Evolutionary conservation across 176 grass and related monocot genomes (phyloP), one percentile per base, ranked within the genome.

Genomic region (Bromus sterilis): DNA sequence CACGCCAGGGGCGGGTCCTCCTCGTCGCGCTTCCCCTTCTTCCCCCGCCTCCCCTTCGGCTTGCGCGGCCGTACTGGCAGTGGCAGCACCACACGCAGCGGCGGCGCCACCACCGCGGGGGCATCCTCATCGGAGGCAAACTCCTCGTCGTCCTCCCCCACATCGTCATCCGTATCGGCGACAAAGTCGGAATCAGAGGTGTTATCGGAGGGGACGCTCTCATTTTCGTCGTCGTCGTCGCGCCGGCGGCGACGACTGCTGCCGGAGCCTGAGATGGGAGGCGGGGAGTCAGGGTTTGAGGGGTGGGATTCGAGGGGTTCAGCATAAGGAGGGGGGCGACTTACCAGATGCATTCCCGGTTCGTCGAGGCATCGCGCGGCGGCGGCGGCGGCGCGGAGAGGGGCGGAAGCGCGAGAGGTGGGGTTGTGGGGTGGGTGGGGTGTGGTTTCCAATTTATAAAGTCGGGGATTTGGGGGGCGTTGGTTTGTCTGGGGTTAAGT

Each of bases 181-280:
- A 82, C 61, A 59, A 84, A 94, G 28, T 86, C 74, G 73, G 74
- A 80, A 59, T 89, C 89, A 71, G 83, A 86, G 59, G 71, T 57
- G 61, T 21, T 21, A 23, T 84, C 91, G 33, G 88, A 80, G 49
- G 56, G 24, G 75, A 46, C 7, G 7, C 24, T 66, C 36, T 64
- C 76, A 0, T 84, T 16, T 4, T 70, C 79, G 12, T 70, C 78
- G 29, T 61, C 55, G 3, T 78, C 64, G 4, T 84, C 58, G 46
- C 68, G 57, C n/a, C 49, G 84, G 84, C 84, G 84, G 24, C 84
- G 84, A 6, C 61, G 77, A 7, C 78, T 56, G 40, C 40, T 34
- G 36, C 41, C 78, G 36, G 80, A 40, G 35, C 51, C 89, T 87
- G 89, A 73, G 33, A 49, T 53, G 20, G 67, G 75, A 48, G 15